Conservation (phyloP, 768 basidiomycete genomes). For the Clitopilus passeckerianus region DNA sequence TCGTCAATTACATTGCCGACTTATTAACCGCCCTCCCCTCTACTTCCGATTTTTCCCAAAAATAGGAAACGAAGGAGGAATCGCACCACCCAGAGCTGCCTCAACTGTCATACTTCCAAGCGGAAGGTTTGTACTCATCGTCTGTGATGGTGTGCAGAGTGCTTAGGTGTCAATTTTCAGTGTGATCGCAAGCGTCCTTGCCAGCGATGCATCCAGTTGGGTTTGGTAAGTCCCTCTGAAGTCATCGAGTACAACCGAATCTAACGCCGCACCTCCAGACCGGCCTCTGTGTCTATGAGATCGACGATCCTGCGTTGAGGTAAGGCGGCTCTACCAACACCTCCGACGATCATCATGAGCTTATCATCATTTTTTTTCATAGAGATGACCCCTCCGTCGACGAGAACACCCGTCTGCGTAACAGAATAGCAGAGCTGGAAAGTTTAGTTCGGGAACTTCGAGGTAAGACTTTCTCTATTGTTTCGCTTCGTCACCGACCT, state of each 20-base stretch:
- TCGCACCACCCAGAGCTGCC: conserved; percentile 84
- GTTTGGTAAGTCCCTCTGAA: conserved; percentile 48
- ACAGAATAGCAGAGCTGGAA: conserved; percentile 90
- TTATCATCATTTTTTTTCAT: conserved; percentile 6
- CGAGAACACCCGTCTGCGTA: conserved; percentile 80
- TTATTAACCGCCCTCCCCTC: conserved; percentile 44
- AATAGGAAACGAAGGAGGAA: conserved; percentile 83
- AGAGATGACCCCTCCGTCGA: conserved; percentile 88
- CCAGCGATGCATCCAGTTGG: conserved; percentile 85
- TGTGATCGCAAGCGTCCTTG: conserved; percentile 93
- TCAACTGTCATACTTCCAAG: conserved; percentile 93
- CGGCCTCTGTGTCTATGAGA: conserved; percentile 92
- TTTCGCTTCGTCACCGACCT: not conserved
- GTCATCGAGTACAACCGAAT: not conserved
- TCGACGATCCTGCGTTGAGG: conserved; percentile 84
- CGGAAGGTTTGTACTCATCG: conserved; percentile 58
- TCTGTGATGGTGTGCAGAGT: conserved; percentile 6
- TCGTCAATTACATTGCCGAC: conserved; percentile 35
- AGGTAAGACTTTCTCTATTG: conserved; percentile 35
- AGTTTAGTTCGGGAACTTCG: conserved; percentile 86
- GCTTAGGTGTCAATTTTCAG: conserved; percentile 29
- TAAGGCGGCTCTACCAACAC: conserved; percentile 22
- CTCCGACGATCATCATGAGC: not conserved
- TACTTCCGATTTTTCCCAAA: conserved; percentile 40
- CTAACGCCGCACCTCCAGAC: conserved; percentile 43